A percentile compares a stretch with the other conserved stretches of the same genome.
Conservation (phyloP, 129 eudicot genomes). For the Tanacetum coccineum region DNA sequence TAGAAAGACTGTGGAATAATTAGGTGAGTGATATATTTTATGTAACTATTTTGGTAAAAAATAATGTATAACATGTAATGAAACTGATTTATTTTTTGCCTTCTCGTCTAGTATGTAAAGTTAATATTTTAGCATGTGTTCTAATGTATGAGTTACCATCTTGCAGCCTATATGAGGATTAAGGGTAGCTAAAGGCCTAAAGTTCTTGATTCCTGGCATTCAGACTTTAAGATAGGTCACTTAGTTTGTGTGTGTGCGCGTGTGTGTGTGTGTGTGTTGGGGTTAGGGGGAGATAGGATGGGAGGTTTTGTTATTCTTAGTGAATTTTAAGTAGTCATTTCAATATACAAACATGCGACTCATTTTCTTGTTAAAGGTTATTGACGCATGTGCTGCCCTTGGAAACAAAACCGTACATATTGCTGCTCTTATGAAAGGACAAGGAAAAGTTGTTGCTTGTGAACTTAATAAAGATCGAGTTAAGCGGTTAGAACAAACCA, state of each 20-base stretch:
- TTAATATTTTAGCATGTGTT: no score
- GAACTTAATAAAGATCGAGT: conserved; percentile 79
- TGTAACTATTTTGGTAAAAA: no score
- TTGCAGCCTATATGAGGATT: no score
- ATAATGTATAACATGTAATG: no score
- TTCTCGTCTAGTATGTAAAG: no score
- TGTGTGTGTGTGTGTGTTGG: no score
- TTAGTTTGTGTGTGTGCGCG: conserved; percentile 59
- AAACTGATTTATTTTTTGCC: no score
- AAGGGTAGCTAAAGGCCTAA: no score
- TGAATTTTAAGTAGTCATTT: not conserved
- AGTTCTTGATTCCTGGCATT: conserved; percentile 51
- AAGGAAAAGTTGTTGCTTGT: conserved; percentile 83
- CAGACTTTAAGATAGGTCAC: conserved; percentile 59
- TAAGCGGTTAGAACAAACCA: conserved; percentile 49
- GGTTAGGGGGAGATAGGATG: no score
- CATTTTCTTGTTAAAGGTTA: conserved; percentile 51
- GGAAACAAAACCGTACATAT: conserved; percentile 95
- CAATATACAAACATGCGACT: conserved; percentile 5
- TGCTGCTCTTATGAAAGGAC: conserved; percentile 83
- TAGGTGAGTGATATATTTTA: no score
- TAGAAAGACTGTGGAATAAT: no score
- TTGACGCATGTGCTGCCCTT: conserved; percentile 98
- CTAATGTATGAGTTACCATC: no score
- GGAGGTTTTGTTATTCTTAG: conserved; percentile 56